phyloP scores from a whole-genome alignment of 352 stramenopile genomes.

The Phytopythium kandeliae region DNA sequence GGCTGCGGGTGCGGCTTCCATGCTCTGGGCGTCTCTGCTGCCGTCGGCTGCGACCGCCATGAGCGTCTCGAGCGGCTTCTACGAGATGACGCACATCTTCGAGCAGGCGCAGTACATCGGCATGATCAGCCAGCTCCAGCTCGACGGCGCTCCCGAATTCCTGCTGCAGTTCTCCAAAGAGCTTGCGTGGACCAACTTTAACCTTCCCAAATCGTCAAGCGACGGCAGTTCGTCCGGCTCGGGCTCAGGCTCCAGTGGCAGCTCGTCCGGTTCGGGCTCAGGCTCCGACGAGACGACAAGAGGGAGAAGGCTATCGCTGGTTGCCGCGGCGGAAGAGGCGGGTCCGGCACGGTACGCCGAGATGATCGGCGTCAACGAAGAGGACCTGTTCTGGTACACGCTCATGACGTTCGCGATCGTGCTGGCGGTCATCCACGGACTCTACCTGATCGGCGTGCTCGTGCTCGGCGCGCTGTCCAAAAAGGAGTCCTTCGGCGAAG shows the following conservation, averaged over 20 bases:
- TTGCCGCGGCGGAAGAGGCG: conserved; percentile 25
- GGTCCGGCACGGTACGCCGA: conserved; percentile 58
- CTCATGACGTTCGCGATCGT: conserved; percentile 43
- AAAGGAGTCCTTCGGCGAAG: conserved; percentile 51
- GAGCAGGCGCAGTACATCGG: conserved; percentile 82
- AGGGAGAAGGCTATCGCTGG: neutral
- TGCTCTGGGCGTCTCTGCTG: conserved; percentile 68
- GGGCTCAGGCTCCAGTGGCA: neutral
- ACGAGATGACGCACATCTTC: conserved; percentile 84
- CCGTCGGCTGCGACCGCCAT: conserved; percentile 54
- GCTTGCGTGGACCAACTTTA: conserved; percentile 85
- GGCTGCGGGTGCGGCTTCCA: conserved; percentile 44
- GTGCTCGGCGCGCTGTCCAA: conserved; percentile 41
- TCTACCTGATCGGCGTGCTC: conserved; percentile 46
- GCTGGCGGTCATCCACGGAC: conserved; percentile 34
- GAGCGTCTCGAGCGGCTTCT: conserved; percentile 70
- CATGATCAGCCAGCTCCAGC: conserved; percentile 78
- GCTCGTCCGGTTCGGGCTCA: too few species aligned
- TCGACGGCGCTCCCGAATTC: conserved; percentile 68
- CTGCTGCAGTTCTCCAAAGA: conserved; percentile 80
- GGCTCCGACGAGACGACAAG: neutral
- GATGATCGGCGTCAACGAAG: conserved; percentile 42
- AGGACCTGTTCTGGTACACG: conserved; percentile 66
- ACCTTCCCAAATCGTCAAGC: conserved; percentile 49
- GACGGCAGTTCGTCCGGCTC: conserved; percentile 5